Evolutionary conservation across 192 early-diverging fungal genomes (phyloP).

Genomic region (Coemansia sp.): DNA sequence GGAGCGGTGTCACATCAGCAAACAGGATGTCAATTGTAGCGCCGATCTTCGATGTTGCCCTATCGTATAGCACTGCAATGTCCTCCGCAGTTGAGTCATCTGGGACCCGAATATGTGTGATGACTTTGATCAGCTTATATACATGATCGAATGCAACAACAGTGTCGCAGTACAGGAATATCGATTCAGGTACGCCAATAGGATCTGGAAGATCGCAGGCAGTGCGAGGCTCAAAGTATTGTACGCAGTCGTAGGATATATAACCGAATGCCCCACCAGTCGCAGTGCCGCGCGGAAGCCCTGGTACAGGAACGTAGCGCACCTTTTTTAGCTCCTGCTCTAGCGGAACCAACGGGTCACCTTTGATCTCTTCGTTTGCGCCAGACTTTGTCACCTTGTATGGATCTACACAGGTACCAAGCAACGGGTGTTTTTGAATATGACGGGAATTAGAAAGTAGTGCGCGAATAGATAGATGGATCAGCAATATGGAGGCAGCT

Average conservation of each 20-base stretch:
- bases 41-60: constrained; percentile 69
- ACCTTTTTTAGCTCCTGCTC: constrained; percentile 82
- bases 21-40: constrained; percentile 68
- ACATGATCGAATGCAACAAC: constrained; percentile 96
- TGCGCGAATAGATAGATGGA: not conserved
- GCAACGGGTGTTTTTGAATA: not conserved
- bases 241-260: constrained; percentile 95
- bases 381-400: constrained; percentile 83
- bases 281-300: constrained; percentile 62
- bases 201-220: constrained; percentile 78
- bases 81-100: constrained; percentile 57
- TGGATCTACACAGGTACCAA: constrained; percentile 59
- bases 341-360: constrained; percentile 84
- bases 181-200: constrained; percentile 85
- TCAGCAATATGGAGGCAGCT: not conserved
- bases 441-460: not conserved
- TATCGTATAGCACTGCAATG: constrained; percentile 63
- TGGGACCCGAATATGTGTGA: constrained; percentile 79
- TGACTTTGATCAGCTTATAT: constrained; percentile 86
- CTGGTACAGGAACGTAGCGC: constrained; percentile 76
- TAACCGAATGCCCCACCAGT: constrained; percentile 95
- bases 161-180: constrained; percentile 94
- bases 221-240: constrained; percentile 96
- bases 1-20: constrained; percentile 68
- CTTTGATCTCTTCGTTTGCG: constrained; percentile 62